Base-by-base conservation (phyloP, 805 yeast species). In the Yamadazyma kitorensis region DNA sequence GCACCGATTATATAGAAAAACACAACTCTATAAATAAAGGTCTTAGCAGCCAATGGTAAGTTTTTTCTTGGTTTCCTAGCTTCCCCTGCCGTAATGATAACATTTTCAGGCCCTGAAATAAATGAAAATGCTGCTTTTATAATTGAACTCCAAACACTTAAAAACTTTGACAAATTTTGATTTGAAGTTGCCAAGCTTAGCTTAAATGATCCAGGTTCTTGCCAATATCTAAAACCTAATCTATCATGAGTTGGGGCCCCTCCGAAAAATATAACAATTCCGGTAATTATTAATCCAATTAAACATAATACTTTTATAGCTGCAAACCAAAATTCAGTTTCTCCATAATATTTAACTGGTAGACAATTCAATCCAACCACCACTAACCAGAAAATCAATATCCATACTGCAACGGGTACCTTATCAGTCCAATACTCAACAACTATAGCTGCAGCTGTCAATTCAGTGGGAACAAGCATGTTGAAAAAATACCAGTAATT, bases 51-150 rank as follows among this genome's bases (percentile, higher is more conserved):
- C 52, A 76, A 77, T 13, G 82, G 76, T 29, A 64, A 49, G 24
- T 59, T 57, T 21, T 53, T 44, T 31, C 70, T 51, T 15, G 71
- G 68, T 27, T 54, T 55, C 18, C 54, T 43, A 18, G 61, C 55
- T 43, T 65, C 71, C 29, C 43, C 64, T 50, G 82, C 86, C 0
- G 95, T 94, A 11, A 89, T 77, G 8, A 86, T 78, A 31, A 81
- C 68, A 47, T 80, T 64, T 59, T 79, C 85, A 15, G 83, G 82
- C 23, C 78, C 51, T 24, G 74, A 61, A 39, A 78, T 70, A 50
- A 77, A 78, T 6, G 82, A 73, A 46, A 76, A 78, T 10, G 76
- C 83, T 27, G 80, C 75, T 46, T 74, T 76, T 45, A 78, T 72
- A 31, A 78, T 59, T 41, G 70, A 74, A n/a, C 78, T 70, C 74